Percentiles rank a stretch among this genome's conserved stretches.
phyloP scores from a whole-genome alignment of 177 flowering plant species.

The Tripterygium wilfordii region DNA sequence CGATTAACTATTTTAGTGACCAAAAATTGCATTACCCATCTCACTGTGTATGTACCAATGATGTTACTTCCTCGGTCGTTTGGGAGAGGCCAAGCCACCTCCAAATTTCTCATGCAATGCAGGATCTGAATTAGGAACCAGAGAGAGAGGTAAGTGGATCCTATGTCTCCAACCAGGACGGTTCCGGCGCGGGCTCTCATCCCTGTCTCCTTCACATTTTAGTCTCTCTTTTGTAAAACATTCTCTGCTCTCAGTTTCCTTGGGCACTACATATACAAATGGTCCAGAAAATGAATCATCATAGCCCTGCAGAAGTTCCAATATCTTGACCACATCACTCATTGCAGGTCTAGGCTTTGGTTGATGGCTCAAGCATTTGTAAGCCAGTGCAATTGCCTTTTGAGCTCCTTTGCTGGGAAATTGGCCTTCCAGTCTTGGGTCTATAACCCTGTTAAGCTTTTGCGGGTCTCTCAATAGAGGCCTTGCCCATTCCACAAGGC shows the following conservation, averaged over 20 bases:
- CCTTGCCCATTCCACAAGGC: constrained; percentile 28
- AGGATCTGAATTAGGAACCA: constrained; percentile 4
- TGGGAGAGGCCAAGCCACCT: background rate
- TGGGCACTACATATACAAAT: constrained; percentile 17
- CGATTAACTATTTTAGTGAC: too few relatives aligned
- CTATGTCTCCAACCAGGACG: constrained; percentile 4
- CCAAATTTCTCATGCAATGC: background rate
- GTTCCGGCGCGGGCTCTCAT: background rate
- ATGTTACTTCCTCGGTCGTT: too few relatives aligned
- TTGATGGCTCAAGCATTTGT: constrained; percentile 21
- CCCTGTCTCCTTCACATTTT: background rate
- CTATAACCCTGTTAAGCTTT: constrained; percentile 15
- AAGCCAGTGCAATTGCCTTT: constrained; percentile 17
- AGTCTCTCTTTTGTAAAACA: background rate
- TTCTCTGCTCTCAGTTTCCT: background rate
- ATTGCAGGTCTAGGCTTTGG: constrained; percentile 18
- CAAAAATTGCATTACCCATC: too few relatives aligned
- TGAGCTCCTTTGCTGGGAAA: constrained; percentile 13
- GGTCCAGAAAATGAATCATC: constrained; percentile 10
- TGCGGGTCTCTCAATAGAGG: constrained; percentile 18
- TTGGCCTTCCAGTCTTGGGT: constrained; percentile 20
- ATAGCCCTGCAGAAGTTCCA: constrained; percentile 18
- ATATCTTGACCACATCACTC: constrained; percentile 15
- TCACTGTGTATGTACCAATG: too few relatives aligned
- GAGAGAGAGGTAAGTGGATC: constrained; percentile 3